Percentiles rank a stretch among this genome's conserved stretches.
Conservation (phyloP, 768 basidiomycete genomes). For the Russula olivacea region DNA sequence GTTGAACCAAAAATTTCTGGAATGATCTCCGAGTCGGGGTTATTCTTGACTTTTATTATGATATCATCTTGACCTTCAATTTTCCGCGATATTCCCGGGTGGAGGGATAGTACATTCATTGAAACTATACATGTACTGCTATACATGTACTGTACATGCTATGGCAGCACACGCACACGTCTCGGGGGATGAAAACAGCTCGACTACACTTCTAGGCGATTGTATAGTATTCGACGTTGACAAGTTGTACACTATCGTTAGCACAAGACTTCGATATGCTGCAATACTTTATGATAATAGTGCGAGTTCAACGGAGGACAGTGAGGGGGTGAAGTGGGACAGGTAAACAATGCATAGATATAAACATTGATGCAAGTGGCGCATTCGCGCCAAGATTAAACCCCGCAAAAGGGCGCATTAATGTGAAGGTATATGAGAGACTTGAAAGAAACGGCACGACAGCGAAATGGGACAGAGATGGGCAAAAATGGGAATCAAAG, state of each 20-base stretch:
- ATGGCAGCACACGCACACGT: not conserved
- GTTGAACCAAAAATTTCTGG: not conserved
- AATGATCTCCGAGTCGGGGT: no score
- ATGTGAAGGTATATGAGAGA: conserved; percentile 22
- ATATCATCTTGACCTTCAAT: not conserved
- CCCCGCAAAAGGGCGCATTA: conserved; percentile 7
- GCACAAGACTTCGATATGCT: conserved; percentile 13
- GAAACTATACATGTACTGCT: not conserved
- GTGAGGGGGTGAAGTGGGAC: conserved; percentile 10
- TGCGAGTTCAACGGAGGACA: conserved; percentile 8
- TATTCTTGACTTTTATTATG: no score
- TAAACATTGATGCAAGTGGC: conserved; percentile 18
- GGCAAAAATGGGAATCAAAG: conserved; percentile 3
- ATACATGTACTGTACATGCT: not conserved
- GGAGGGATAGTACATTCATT: not conserved
- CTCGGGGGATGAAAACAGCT: not conserved
- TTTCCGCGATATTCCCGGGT: not conserved
- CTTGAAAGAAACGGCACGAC: not conserved
- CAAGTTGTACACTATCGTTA: conserved; percentile 19
- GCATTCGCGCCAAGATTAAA: conserved; percentile 16
- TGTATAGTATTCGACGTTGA: conserved; percentile 12
- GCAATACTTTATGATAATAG: conserved; percentile 21
- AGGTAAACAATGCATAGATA: conserved; percentile 19
- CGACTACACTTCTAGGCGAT: not conserved
- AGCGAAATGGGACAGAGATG: conserved; percentile 13